A percentile compares a stretch with the other conserved stretches of the same genome.
Conservation (phyloP, 2,329 filamentous ascomycete species). For the Botrytis fragariae region DNA sequence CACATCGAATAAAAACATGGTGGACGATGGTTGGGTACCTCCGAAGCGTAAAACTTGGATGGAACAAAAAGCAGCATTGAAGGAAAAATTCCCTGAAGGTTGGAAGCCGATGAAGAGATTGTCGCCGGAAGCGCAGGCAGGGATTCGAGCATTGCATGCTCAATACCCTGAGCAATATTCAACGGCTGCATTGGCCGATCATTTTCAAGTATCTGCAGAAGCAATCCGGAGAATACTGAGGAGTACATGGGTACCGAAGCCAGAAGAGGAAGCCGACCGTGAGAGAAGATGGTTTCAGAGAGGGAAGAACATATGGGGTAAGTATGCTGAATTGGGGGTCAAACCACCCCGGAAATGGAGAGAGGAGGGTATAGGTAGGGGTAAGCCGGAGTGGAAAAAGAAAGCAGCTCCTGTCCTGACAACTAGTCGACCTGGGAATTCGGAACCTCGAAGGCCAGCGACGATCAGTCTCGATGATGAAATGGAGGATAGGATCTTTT, state of each 20-base stretch:
- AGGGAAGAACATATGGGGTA: slow-evolving; percentile 58
- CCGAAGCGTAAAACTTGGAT: slow-evolving; percentile 60
- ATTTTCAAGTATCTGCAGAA: slow-evolving; percentile 86
- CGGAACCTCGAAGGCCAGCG: slow-evolving; percentile 10
- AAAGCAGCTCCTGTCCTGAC: slow-evolving; percentile 23
- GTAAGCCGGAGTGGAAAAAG: slow-evolving; percentile 32
- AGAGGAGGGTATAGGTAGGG: slow-evolving; percentile 38
- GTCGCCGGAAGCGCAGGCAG: slow-evolving; percentile 88
- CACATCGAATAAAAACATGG: slow-evolving; percentile 11
- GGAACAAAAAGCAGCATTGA: slow-evolving; percentile 70
- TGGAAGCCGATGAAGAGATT: slow-evolving; percentile 85
- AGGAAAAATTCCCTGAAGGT: slow-evolving; percentile 73
- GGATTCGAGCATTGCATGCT: slow-evolving; percentile 77
- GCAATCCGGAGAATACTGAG: slow-evolving; percentile 83
- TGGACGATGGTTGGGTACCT: slow-evolving; percentile 24
- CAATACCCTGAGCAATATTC: slow-evolving; percentile 77
- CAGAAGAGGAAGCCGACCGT: slow-evolving; percentile 55
- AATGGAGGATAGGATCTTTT: slow-evolving; percentile 30
- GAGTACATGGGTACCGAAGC: slow-evolving; percentile 67
- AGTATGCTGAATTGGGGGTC: slow-evolving; percentile 57
- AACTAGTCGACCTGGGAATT: slow-evolving; percentile 23
- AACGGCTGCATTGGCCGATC: slow-evolving; percentile 66
- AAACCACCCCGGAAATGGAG: slow-evolving; percentile 63
- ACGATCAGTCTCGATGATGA: background rate
- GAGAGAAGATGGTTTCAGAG: slow-evolving; percentile 61